A percentile compares a stretch with the other conserved stretches of the same genome.
Conservation (phyloP, 1,139 yeast species). For the Casaregolazyma suthepensis region DNA sequence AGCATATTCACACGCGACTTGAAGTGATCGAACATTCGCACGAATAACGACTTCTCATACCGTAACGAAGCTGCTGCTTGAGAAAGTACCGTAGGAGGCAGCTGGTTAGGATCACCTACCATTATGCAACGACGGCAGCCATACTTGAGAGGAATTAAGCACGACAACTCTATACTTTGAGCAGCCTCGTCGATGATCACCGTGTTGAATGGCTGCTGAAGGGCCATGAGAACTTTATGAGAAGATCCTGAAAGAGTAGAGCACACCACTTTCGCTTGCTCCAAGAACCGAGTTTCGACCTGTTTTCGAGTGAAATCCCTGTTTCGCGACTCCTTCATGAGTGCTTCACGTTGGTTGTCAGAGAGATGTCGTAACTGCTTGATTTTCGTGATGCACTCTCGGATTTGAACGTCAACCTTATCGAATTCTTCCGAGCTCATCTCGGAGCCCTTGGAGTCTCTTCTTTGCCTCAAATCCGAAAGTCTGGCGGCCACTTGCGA, state of each 20-base stretch:
- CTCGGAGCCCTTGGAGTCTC: slow-evolving; percentile 27
- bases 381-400: slow-evolving; percentile 53
- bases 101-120: slow-evolving; percentile 99
- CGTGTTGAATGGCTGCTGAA: slow-evolving; percentile 79
- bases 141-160: slow-evolving; percentile 86
- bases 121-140: slow-evolving; percentile 88
- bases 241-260: slow-evolving; percentile 94
- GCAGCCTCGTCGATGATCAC: slow-evolving; percentile 98
- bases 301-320: slow-evolving; percentile 74
- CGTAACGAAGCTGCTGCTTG: slow-evolving; percentile 73
- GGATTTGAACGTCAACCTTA: slow-evolving; percentile 26
- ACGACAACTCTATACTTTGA: slow-evolving; percentile 91
- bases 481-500: slow-evolving; percentile 47
- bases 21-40: slow-evolving; percentile 74
- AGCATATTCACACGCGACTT: slow-evolving; percentile 63
- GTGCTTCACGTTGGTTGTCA: slow-evolving; percentile 69
- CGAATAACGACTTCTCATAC: slow-evolving; percentile 91
- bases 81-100: slow-evolving; percentile 97
- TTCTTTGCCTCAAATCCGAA: slow-evolving; percentile 41
- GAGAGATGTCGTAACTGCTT: slow-evolving; percentile 64
- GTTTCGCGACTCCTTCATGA: slow-evolving; percentile 59
- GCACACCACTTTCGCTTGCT: slow-evolving; percentile 82
- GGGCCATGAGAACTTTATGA: slow-evolving; percentile 70
- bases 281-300: slow-evolving; percentile 64
- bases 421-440: slow-evolving; percentile 20